A percentile compares a stretch with the other conserved stretches of the same genome.
Conservation (phyloP, 768 basidiomycete genomes). For the Mycena haematopus region DNA sequence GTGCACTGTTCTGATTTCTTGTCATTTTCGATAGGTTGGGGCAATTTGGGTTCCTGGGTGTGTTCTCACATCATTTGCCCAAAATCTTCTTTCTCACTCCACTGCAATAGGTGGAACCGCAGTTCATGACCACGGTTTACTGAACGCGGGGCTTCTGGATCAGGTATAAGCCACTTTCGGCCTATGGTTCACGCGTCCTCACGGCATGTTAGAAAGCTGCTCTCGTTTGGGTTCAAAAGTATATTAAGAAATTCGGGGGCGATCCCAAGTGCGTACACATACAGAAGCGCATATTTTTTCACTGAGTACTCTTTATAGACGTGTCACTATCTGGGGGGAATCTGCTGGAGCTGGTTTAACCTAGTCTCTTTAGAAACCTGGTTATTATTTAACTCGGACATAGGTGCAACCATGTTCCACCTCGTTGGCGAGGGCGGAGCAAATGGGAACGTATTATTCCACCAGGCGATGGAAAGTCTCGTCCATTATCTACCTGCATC, state of each 20-base stretch:
- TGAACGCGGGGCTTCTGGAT: slow-evolving; percentile 48
- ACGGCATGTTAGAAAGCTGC: slow-evolving; percentile 38
- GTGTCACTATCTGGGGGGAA: slow-evolving; percentile 51
- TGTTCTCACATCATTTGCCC: background rate
- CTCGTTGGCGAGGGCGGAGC: slow-evolving; percentile 46
- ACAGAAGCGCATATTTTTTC: no score
- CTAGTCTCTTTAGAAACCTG: background rate
- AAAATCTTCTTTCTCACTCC: background rate
- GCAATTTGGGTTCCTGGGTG: slow-evolving; percentile 49
- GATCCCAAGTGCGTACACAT: slow-evolving; percentile 30
- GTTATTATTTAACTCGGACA: background rate
- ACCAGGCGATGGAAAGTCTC: slow-evolving; percentile 40
- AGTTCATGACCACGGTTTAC: slow-evolving; percentile 37
- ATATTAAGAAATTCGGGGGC: slow-evolving; percentile 46
- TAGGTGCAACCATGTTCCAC: slow-evolving; percentile 45
- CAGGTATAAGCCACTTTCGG: slow-evolving; percentile 13
- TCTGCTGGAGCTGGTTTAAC: slow-evolving; percentile 46
- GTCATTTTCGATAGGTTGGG: slow-evolving; percentile 48
- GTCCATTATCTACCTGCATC: background rate
- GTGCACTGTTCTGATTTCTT: no score
- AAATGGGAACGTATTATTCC: slow-evolving; percentile 41
- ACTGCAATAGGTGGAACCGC: slow-evolving; percentile 38
- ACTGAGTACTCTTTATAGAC: slow-evolving; percentile 28
- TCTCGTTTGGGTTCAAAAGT: slow-evolving; percentile 46
- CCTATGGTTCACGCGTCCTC: background rate